Evolutionary conservation across 1,139 yeast species (phyloP).

Genomic region (Diutina scorzettiae): DNA sequence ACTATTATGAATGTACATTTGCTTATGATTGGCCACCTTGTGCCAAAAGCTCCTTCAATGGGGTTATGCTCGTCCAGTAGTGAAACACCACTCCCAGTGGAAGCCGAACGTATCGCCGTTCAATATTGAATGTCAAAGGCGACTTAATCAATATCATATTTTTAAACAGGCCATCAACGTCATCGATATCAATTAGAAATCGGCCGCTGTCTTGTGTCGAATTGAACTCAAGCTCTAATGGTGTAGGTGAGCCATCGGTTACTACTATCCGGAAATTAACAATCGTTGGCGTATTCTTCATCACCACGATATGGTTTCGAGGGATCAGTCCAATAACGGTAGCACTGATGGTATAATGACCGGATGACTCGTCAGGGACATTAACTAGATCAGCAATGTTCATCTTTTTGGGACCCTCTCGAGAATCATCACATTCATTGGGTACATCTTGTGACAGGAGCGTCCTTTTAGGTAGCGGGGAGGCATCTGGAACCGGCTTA

Average conservation of each 20-base stretch:
- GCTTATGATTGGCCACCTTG: too few relatives aligned
- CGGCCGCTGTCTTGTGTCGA: constrained; percentile 17
- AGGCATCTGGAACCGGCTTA: neutral
- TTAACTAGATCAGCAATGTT: neutral
- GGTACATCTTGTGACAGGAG: neutral
- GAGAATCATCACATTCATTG: too few relatives aligned
- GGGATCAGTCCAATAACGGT: neutral
- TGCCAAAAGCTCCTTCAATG: too few relatives aligned
- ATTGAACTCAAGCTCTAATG: constrained; percentile 16
- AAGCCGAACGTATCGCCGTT: neutral
- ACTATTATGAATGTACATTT: too few relatives aligned
- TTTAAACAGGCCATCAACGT: neutral
- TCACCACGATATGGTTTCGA: constrained; percentile 12
- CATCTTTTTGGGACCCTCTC: too few relatives aligned
- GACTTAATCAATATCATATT: neutral
- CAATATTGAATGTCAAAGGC: neutral
- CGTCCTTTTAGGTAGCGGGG: neutral
- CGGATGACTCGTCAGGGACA: neutral
- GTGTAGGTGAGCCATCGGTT: constrained; percentile 9
- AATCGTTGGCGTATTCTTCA: constrained; percentile 18
- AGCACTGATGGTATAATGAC: neutral
- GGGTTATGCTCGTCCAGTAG: neutral
- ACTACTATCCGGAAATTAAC: constrained; percentile 16
- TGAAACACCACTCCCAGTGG: neutral
- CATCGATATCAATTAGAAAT: constrained; percentile 12